phyloP scores from a whole-genome alignment of 2,329 filamentous ascomycete species.

The Cercospora citrullina region DNA sequence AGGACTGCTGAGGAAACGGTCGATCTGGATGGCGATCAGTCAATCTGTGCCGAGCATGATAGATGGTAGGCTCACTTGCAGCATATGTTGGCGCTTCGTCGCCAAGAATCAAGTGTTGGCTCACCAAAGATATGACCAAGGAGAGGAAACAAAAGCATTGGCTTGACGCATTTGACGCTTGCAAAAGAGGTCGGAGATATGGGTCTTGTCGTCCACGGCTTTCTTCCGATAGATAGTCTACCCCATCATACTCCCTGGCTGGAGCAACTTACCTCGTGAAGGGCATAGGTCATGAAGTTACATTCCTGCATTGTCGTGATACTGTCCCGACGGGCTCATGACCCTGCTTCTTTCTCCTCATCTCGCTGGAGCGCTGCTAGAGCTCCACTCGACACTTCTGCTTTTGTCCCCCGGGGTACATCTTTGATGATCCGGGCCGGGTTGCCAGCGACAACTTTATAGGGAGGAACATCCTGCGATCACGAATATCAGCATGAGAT shows the following conservation, averaged over 20 bases:
- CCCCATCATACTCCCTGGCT: neutral
- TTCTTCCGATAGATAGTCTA: neutral
- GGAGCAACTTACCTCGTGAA: neutral
- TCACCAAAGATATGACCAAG: neutral
- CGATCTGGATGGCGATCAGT: neutral
- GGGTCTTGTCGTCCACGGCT: neutral
- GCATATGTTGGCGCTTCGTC: neutral
- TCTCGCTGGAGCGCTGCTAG: constrained; percentile 13
- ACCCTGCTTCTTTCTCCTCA: neutral
- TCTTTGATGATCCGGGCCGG: constrained; percentile 59
- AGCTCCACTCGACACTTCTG: constrained; percentile 35
- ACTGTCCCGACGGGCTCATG: neutral
- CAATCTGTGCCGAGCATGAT: neutral
- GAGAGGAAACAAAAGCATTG: neutral
- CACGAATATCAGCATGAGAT: constrained; percentile 11
- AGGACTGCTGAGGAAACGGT: neutral
- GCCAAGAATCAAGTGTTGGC: neutral
- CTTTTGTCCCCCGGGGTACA: constrained; percentile 33
- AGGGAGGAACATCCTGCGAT: constrained; percentile 59
- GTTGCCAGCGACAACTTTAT: constrained; percentile 65
- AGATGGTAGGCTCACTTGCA: neutral
- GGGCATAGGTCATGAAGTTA: neutral
- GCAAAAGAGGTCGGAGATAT: neutral
- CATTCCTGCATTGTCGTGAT: neutral
- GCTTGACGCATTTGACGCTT: neutral